Base-by-base conservation (phyloP, 495 filamentous ascomycete genomes). In the Schizothecium vesticola region DNA sequence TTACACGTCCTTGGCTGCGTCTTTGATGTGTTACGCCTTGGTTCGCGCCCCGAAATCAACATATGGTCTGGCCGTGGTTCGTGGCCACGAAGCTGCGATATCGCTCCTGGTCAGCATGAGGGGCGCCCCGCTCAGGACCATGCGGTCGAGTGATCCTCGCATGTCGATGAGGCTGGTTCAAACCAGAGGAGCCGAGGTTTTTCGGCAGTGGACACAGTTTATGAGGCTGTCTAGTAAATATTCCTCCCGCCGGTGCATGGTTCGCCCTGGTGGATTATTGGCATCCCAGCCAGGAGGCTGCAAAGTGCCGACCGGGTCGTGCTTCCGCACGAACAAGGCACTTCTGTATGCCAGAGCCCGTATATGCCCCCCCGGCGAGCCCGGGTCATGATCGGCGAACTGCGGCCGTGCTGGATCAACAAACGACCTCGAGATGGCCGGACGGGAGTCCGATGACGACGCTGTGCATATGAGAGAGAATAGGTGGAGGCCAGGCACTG, bases 141-240 rank as follows among this genome's bases (percentile, higher is more conserved):
- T 51, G 43, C 43, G 16, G 43, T 16, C 24, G 60, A 64, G 25
- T 19, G 59, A 66, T 70, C 68, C 22, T 24, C 24, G 43, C 23
- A 36, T 51, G 31, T 26, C 8, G 16, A 28, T 26, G 9, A 66
- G 66, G 63, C 36, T 19, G 63, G 56, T 61, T 12, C 10, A 60
- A 36, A 60, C 68, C 31, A 58, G 62, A 64, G 29, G 31, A 63
- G 65, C 58, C 51, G 65, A 65, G 56, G 69, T 21, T 63, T 63
- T 36, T 31, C 59, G 60, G 56, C 31, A 51, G 29, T 55, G 31
- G 58, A 13, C 24, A 59, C 57, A 25, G 57, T 26, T 22, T 23
- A n/a, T n/a, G 43, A 51, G 19, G 43, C 43, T 51, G 16, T 51
- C 43, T 51, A n/a, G 4, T 51, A 19, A 19, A n/a, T 6, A 51